Evolutionary conservation across 1,139 yeast genomes (phyloP).

Genomic region (Arxiozyma bovina): DNA sequence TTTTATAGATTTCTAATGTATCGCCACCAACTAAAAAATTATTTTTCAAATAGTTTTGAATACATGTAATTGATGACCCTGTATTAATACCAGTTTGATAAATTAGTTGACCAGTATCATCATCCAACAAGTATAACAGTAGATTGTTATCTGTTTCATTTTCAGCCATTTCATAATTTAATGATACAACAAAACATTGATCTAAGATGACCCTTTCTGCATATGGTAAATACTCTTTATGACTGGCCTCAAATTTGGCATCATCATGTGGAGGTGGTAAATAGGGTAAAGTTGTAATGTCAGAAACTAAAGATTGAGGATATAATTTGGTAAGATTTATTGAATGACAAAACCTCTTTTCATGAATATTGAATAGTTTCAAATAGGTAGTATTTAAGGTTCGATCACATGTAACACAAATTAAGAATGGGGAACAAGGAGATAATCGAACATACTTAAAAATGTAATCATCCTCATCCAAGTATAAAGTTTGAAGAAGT

Average conservation of each 20-base stretch:
- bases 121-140: constrained; percentile 24
- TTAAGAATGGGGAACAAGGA: constrained; percentile 1
- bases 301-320: constrained; percentile 20
- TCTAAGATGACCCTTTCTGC: constrained; percentile 19
- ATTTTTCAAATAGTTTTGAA: constrained; percentile 16
- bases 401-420: neutral
- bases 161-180: constrained; percentile 23
- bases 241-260: neutral
- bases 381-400: neutral
- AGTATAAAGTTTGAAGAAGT: neutral
- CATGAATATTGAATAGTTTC: neutral
- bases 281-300: constrained; percentile 15
- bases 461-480: neutral
- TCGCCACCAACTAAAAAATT: constrained; percentile 21
- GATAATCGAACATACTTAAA: neutral
- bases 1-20: constrained; percentile 14
- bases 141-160: constrained; percentile 18
- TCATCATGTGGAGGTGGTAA: neutral
- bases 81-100: constrained; percentile 15
- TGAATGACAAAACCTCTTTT: neutral
- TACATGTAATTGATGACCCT: constrained; percentile 10
- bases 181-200: constrained; percentile 22
- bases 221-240: constrained; percentile 10
- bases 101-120: constrained; percentile 18
- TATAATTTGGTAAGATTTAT: constrained; percentile 3